These are phyloP conservation scores for Tylopilus intermedius DNA, from an alignment of 768 basidiomycete species.

Conservation along the genomic window DNA sequence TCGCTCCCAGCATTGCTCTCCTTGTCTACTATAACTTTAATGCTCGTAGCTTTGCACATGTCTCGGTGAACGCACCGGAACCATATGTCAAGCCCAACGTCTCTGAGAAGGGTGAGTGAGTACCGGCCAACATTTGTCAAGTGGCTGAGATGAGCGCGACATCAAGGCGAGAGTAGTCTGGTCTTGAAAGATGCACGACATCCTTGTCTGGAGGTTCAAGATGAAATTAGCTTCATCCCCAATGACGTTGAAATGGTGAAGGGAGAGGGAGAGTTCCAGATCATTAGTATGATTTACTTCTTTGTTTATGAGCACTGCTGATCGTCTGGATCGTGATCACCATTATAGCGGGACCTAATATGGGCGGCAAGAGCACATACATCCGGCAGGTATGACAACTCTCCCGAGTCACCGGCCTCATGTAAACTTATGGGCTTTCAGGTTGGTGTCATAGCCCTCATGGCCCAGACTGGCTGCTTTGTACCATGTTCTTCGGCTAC, in stretches of 20 bases:
- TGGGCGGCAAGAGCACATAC: conserved; percentile 98
- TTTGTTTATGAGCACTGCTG: neutral
- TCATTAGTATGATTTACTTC: conserved; percentile 62
- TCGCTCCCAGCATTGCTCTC: conserved; percentile 1
- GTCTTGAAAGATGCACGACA: conserved; percentile 84
- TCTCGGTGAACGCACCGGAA: conserved; percentile 80
- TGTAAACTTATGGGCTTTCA: conserved; percentile 25
- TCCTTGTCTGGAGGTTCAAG: conserved; percentile 95
- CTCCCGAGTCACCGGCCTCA: neutral
- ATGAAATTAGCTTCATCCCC: conserved; percentile 90
- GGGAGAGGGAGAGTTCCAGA: conserved; percentile 90
- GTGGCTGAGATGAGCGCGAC: neutral
- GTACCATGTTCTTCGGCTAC: conserved; percentile 87
- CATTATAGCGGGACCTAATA: conserved; percentile 84
- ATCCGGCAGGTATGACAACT: conserved; percentile 69
- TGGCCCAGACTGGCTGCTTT: conserved; percentile 94
- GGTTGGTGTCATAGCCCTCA: conserved; percentile 92
- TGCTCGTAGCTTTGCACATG: conserved; percentile 75
- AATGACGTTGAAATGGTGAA: conserved; percentile 96
- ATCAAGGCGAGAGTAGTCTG: conserved; percentile 71
- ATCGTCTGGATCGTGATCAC: conserved; percentile 2
- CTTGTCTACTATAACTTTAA: neutral
- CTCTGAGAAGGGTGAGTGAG: conserved; percentile 68
- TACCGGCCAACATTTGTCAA: neutral
- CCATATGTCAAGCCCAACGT: conserved; percentile 86